A percentile compares a stretch with the other conserved stretches of the same genome.
phyloP scores from a whole-genome alignment of 1,139 yeast species.

The Geotrichum australiense region DNA sequence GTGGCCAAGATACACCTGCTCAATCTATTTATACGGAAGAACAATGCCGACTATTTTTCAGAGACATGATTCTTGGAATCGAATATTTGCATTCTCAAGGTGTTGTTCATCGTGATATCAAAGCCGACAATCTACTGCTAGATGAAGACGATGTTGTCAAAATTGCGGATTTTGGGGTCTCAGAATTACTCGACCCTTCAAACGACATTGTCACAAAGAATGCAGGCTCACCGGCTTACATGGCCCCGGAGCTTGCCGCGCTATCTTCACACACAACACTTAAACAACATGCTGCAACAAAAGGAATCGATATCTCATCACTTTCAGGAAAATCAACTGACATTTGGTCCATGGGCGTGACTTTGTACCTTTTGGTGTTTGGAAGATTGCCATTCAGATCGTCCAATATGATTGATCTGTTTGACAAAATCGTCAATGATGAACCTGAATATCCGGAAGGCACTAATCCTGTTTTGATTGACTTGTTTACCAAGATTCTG shows the following conservation, averaged over 20 bases:
- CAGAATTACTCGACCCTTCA: constrained; percentile 55
- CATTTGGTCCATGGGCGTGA: constrained; percentile 76
- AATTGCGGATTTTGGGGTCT: constrained; percentile 92
- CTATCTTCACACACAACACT: constrained; percentile 21
- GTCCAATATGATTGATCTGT: constrained; percentile 45
- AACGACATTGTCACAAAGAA: constrained; percentile 47
- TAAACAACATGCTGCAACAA: constrained; percentile 33
- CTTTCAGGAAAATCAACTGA: constrained; percentile 59
- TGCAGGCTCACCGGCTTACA: constrained; percentile 81
- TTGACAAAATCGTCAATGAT: constrained; percentile 28
- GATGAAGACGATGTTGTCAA: constrained; percentile 71
- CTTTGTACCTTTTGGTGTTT: constrained; percentile 37
- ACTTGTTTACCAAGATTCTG: constrained; percentile 30
- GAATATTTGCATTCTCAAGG: constrained; percentile 92
- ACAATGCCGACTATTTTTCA: constrained; percentile 43
- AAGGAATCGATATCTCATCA: constrained; percentile 53
- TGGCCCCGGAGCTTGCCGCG: constrained; percentile 76
- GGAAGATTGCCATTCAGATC: constrained; percentile 39
- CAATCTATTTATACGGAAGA: constrained; percentile 29
- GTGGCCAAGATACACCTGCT: constrained; percentile 45
- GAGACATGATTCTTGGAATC: constrained; percentile 82
- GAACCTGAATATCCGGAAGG: constrained; percentile 23
- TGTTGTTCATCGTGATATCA: constrained; percentile 89
- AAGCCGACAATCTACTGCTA: constrained; percentile 83
- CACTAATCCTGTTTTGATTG: constrained; percentile 19